Evolutionary conservation across 1,284 basidiomycete species (phyloP).

Genomic region (Lignosus rhinocerotis): DNA sequence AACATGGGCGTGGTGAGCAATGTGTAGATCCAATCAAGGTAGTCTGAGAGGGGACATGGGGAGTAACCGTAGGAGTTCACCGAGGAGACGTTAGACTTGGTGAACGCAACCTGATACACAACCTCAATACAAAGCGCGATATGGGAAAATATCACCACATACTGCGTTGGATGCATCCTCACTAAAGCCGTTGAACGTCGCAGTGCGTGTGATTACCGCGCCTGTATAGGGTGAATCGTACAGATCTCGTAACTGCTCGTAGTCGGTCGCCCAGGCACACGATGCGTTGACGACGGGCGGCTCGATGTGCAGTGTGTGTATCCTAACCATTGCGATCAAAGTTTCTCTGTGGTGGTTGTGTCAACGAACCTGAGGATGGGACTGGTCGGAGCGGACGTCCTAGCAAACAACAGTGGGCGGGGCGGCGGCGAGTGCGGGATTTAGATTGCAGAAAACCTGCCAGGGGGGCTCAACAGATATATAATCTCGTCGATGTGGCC

Average conservation of each 20-base stretch:
- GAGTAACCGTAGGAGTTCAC: conserved; percentile 84
- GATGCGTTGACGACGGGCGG: conserved; percentile 75
- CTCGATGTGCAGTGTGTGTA: conserved; percentile 49
- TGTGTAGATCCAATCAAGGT: conserved; percentile 61
- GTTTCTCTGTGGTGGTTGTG: not conserved
- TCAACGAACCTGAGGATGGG: not conserved
- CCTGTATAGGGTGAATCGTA: conserved; percentile 69
- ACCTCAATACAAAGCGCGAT: not conserved
- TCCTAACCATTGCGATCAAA: conserved; percentile 42
- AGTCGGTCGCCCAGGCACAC: conserved; percentile 75
- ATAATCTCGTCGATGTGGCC: conserved; percentile 13
- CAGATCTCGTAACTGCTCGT: conserved; percentile 58
- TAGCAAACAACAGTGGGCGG: not conserved
- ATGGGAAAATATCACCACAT: conserved; percentile 17
- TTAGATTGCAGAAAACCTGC: not conserved
- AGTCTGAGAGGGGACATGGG: conserved; percentile 63
- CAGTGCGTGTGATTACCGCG: conserved; percentile 76
- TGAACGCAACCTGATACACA: conserved; percentile 55
- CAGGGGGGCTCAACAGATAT: conserved; percentile 10
- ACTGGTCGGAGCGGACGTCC: not conserved
- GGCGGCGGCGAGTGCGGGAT: conserved; percentile 1
- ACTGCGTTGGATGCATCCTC: conserved; percentile 66
- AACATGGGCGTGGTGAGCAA: conserved; percentile 42
- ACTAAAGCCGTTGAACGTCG: conserved; percentile 63
- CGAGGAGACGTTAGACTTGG: conserved; percentile 49